Conservation (phyloP, 2,329 filamentous ascomycete genomes). For the Capronia americana region DNA sequence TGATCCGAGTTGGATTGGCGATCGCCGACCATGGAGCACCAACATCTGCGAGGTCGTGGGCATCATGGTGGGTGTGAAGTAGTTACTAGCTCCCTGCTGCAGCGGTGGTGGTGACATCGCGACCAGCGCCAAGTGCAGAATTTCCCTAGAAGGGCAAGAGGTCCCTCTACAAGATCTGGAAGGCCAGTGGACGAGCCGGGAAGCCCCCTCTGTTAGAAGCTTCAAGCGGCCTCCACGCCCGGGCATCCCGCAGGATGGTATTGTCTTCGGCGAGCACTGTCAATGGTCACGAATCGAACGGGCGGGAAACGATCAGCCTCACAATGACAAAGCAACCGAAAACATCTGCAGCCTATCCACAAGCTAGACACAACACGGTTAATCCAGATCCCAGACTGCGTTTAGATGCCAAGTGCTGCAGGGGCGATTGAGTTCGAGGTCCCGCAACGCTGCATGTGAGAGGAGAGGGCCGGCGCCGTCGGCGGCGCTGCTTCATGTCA, state of each 20-base stretch:
- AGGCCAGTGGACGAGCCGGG: too few species aligned
- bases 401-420: background rate
- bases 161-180: background rate
- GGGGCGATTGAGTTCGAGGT: background rate
- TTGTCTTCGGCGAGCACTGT: too few species aligned
- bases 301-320: background rate
- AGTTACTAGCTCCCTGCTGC: background rate
- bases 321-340: background rate
- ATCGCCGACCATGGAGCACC: conserved; percentile 5
- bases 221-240: too few species aligned
- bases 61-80: background rate
- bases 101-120: background rate
- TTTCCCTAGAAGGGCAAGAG: background rate
- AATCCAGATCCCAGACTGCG: background rate
- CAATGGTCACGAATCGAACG: too few species aligned
- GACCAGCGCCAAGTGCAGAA: background rate
- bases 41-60: background rate
- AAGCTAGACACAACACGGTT: background rate
- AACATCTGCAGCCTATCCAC: background rate
- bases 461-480: background rate
- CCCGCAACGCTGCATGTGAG: background rate
- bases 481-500: background rate
- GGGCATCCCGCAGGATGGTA: too few species aligned
- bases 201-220: too few species aligned
- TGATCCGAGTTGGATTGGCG: background rate